Evolutionary conservation across 2,329 filamentous ascomycete genomes (phyloP).

Genomic region (Lojkania enalia): DNA sequence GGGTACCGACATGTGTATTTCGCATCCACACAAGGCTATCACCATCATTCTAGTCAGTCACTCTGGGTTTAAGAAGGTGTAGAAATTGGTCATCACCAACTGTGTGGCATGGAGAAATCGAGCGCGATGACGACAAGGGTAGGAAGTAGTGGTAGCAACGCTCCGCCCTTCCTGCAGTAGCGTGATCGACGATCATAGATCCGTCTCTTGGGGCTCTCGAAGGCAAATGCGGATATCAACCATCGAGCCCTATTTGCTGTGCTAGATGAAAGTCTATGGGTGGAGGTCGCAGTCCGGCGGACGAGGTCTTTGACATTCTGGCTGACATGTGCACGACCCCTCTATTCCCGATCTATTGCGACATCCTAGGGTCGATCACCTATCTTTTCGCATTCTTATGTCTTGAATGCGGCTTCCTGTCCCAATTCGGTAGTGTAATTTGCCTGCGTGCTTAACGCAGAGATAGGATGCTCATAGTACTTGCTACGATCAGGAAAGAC

Average conservation of each 20-base stretch:
- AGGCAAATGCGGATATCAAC: background rate
- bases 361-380: slow-evolving; percentile 15
- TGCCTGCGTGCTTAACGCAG: too few species aligned
- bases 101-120: background rate
- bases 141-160: background rate
- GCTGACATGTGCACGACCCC: slow-evolving; percentile 13
- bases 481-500: too few species aligned
- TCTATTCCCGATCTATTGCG: slow-evolving; percentile 11
- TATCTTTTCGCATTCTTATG: too few species aligned
- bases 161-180: background rate
- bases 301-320: background rate
- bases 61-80: background rate
- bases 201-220: too few species aligned
- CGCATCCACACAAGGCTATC: background rate
- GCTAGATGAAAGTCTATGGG: background rate
- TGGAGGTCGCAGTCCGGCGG: background rate
- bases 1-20: background rate
- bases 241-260: background rate
- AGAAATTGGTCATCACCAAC: background rate
- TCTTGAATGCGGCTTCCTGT: too few species aligned
- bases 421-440: too few species aligned
- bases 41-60: background rate
- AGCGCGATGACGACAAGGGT: background rate
- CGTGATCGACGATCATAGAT: background rate
- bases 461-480: too few species aligned